phyloP scores from a whole-genome alignment of 495 filamentous ascomycete species.

The Hypoxylon cercidicola region DNA sequence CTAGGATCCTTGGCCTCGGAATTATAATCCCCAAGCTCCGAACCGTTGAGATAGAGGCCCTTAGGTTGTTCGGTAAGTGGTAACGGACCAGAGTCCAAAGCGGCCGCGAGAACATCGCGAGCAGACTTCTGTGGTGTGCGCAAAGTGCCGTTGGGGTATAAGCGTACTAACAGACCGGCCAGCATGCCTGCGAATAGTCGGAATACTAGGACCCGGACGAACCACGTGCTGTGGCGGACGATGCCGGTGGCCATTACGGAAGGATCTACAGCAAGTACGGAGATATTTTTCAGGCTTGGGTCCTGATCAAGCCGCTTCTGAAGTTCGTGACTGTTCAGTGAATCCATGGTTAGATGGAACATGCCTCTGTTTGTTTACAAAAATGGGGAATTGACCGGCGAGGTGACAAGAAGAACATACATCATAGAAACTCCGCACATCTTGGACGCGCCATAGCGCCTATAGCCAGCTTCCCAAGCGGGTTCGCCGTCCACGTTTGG shows the following conservation, averaged over 20 bases:
- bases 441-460: constrained; percentile 51
- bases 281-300: background rate
- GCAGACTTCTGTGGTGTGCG: constrained; percentile 11
- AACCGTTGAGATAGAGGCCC: no score
- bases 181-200: background rate
- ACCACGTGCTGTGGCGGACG: background rate
- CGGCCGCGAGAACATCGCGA: no score
- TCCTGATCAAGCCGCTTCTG: constrained; percentile 7
- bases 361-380: background rate
- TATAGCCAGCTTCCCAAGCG: constrained; percentile 26
- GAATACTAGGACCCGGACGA: background rate
- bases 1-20: no score
- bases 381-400: background rate
- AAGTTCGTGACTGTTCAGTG: constrained; percentile 1
- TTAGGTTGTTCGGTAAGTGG: no score
- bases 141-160: constrained; percentile 18
- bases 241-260: background rate
- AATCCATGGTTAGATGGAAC: background rate
- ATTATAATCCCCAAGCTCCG: no score
- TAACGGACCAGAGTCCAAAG: no score
- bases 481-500: constrained; percentile 29
- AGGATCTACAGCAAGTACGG: background rate
- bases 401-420: constrained; percentile 20
- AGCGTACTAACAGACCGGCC: constrained; percentile 9
- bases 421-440: constrained; percentile 48